Conservation (phyloP, 345 rosid genomes). For the Citrus inodora region DNA sequence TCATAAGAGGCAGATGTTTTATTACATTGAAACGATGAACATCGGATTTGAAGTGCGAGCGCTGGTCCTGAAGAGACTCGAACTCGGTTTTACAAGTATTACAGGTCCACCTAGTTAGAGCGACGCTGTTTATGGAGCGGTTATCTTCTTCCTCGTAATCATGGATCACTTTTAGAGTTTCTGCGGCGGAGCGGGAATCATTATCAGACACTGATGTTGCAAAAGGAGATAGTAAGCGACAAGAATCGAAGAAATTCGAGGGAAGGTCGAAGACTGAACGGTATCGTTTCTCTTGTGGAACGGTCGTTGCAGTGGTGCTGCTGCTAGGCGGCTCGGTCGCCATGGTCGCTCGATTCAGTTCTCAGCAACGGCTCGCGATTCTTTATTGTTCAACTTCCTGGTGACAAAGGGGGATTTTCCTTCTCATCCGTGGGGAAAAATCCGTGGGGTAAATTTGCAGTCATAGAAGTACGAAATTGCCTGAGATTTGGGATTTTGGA, state of each 20-base stretch:
- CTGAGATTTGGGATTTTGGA: too few species aligned
- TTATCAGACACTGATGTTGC: conserved; percentile 22
- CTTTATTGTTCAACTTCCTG: too few species aligned
- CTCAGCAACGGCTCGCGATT: neutral
- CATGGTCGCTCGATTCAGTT: conserved; percentile 19
- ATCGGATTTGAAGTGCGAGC: conserved; percentile 88
- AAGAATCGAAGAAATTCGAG: conserved; percentile 54
- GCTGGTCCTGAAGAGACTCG: conserved; percentile 80
- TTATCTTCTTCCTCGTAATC: conserved; percentile 27
- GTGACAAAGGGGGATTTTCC: too few species aligned
- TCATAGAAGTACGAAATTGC: too few species aligned
- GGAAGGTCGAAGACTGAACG: conserved; percentile 67
- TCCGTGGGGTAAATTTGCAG: too few species aligned
- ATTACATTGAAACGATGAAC: conserved; percentile 84
- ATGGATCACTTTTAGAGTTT: conserved; percentile 24
- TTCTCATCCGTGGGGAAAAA: too few species aligned
- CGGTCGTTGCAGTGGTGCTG: conserved; percentile 6
- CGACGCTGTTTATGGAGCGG: conserved; percentile 25
- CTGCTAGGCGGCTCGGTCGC: conserved; percentile 21
- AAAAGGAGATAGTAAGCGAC: conserved; percentile 51
- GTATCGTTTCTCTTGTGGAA: conserved; percentile 29
- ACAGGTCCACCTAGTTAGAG: conserved; percentile 77
- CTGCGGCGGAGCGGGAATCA: conserved; percentile 16
- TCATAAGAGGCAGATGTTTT: too few species aligned
- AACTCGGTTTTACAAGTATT: conserved; percentile 80